Base-by-base conservation (phyloP, 441 rosid species). In the Aquilaria agallochum region DNA sequence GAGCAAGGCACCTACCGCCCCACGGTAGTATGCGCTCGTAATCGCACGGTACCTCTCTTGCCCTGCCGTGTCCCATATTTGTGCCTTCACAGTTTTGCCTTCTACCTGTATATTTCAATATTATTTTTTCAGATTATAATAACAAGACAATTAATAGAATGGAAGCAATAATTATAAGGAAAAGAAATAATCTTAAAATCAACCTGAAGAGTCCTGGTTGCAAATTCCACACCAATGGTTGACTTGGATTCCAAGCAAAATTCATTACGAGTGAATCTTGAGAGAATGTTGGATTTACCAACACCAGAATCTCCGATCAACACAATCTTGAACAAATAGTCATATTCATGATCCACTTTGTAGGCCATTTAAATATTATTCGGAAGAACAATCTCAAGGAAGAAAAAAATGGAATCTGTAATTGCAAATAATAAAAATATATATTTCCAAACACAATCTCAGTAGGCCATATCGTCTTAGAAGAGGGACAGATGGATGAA, bases 61-160 rank as follows among this genome's bases (percentile, higher is more conserved):
- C 1, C 92, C 92, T 0, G 89, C 89, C 2, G 89, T 86, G 62
- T 86, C 89, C 92, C 92, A 86, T 45, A 86, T 86, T 64, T 86
- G 92, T 2, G 89, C 89, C 75, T 86, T 83, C 0, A 86, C 84
- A 11, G 89, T 83, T 80, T 86, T 86, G 46, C 92, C 92, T 57
- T 86, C 92, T 32, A 86, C 83, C 92, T 86, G 72, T 54, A 62
- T 58, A 62, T 58, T 72, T 2, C 10, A 50, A 58, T 51, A 3
- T 36, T 36, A 36, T 36, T 20, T 20, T 20, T 20, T 20, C 20
- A 0, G 20, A 20, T 20, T 36, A 36, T 36, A 7, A 4, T 3
- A 36, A 4, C 42, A 36, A 36, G 6, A 36, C 7, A 0, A 1
- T 36, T 5, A 4, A 36, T 36, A 36, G 4, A 36, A 3, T 5